phyloP scores from a whole-genome alignment of 169 alveolate genomes.

The Condylostoma magnum region DNA sequence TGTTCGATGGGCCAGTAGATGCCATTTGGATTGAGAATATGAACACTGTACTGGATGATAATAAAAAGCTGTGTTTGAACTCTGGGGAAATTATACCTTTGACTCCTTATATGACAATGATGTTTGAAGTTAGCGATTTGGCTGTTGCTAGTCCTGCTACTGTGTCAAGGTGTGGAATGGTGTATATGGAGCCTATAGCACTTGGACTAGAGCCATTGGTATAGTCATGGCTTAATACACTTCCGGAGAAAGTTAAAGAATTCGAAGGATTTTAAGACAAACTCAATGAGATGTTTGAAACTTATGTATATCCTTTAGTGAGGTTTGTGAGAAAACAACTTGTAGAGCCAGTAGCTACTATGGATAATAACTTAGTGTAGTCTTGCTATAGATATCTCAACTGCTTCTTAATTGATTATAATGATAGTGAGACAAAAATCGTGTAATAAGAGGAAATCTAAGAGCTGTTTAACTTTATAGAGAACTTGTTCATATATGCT shows the following conservation, averaged over 20 bases:
- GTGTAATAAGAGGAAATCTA: constrained; percentile 73
- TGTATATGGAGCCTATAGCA: constrained; percentile 93
- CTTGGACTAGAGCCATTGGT: constrained; percentile 81
- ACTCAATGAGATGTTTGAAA: constrained; percentile 54
- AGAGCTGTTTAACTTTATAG: constrained; percentile 59
- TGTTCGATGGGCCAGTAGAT: constrained; percentile 91
- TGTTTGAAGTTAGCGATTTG: constrained; percentile 89
- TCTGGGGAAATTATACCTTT: constrained; percentile 83
- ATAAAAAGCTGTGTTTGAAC: constrained; percentile 84
- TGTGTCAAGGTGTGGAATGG: constrained; percentile 91
- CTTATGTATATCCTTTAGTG: constrained; percentile 60
- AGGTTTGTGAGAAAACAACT: constrained; percentile 72
- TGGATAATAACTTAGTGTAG: constrained; percentile 79
- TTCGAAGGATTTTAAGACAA: constrained; percentile 44
- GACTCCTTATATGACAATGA: constrained; percentile 85
- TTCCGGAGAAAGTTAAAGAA: constrained; percentile 65
- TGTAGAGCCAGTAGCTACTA: constrained; percentile 83
- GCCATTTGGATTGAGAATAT: constrained; percentile 89
- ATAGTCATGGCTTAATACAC: constrained; percentile 78
- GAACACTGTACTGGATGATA: constrained; percentile 90
- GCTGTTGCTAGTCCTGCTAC: constrained; percentile 91
- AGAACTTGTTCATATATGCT: constrained; percentile 75
- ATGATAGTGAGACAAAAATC: constrained; percentile 72
- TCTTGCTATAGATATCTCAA: constrained; percentile 78
- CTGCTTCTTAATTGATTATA: constrained; percentile 77